A percentile compares a stretch with the other conserved stretches of the same genome.
These are phyloP conservation scores for Keithomyces neogunnii DNA, from an alignment of 2,329 filamentous ascomycete species.

Conservation along the genomic window DNA sequence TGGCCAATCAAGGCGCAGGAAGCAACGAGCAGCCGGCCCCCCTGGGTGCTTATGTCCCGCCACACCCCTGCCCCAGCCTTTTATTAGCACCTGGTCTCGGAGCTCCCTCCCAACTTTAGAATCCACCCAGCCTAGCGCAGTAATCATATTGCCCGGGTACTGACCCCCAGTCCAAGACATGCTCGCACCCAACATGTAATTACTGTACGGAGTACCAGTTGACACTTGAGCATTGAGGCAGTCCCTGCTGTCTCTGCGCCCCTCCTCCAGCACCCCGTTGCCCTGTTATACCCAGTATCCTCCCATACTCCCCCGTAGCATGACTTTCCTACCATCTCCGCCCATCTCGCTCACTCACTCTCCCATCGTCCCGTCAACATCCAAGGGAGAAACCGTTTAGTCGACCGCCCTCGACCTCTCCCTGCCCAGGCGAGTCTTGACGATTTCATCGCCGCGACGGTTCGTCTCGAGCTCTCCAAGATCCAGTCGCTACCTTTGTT, in stretches of 20 bases:
- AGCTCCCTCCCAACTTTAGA: background rate
- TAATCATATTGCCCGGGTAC: background rate
- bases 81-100: background rate
- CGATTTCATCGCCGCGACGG: background rate
- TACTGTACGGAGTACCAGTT: too few relatives aligned
- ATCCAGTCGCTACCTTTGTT: background rate
- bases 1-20: too few relatives aligned
- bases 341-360: background rate
- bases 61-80: constrained; percentile 1
- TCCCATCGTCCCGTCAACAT: background rate
- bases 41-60: background rate
- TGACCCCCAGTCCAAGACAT: too few relatives aligned
- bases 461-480: background rate
- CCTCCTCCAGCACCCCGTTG: too few relatives aligned
- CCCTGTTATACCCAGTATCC: too few relatives aligned
- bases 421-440: background rate
- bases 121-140: background rate
- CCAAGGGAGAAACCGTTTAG: background rate
- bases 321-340: background rate
- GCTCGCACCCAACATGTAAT: too few relatives aligned
- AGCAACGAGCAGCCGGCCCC: background rate
- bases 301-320: background rate
- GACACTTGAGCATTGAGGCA: too few relatives aligned
- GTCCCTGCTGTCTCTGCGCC: too few relatives aligned
- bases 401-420: background rate